phyloP scores from a whole-genome alignment of 129 eudicot species.

The Artemisia annua region DNA sequence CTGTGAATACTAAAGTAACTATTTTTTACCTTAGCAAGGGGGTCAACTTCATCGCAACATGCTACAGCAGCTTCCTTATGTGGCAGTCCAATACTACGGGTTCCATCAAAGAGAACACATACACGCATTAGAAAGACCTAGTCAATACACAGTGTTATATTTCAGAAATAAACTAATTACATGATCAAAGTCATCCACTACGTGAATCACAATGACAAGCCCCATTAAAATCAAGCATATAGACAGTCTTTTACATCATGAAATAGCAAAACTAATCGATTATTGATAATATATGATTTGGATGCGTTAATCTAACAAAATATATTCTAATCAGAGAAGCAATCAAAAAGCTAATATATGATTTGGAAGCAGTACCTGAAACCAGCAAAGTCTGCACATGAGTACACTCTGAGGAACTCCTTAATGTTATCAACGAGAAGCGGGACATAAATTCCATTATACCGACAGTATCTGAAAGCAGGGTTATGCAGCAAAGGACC shows the following conservation, averaged over 20 bases:
- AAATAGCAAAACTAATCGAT: background rate
- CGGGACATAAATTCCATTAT: conserved; percentile 80
- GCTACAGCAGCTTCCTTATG: conserved; percentile 77
- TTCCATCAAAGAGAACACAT: conserved; percentile 30
- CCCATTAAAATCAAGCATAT: background rate
- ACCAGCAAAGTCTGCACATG: conserved; percentile 77
- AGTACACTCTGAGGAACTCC: conserved; percentile 65
- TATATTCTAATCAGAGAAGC: conserved; percentile 3
- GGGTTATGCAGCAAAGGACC: conserved; percentile 78
- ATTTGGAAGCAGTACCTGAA: conserved; percentile 52
- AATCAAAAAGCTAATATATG: background rate
- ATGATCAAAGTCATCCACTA: conserved; percentile 17
- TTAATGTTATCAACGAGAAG: conserved; percentile 74
- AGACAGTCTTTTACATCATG: background rate
- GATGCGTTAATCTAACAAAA: too few species aligned
- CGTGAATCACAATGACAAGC: conserved; percentile 1
- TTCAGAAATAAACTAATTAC: conserved; percentile 32
- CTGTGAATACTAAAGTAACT: too few species aligned
- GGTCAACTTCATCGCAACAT: conserved; percentile 87
- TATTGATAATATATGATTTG: too few species aligned
- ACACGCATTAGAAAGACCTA: conserved; percentile 40
- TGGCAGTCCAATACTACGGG: conserved; percentile 72
- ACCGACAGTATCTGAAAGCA: conserved; percentile 68
- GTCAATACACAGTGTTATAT: conserved; percentile 26
- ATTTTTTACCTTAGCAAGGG: conserved; percentile 66